A percentile compares a stretch with the other conserved stretches of the same genome.
These are phyloP conservation scores for Diplotaxis tenuifolia DNA, from an alignment of 345 rosid species.

Conservation along the genomic window DNA sequence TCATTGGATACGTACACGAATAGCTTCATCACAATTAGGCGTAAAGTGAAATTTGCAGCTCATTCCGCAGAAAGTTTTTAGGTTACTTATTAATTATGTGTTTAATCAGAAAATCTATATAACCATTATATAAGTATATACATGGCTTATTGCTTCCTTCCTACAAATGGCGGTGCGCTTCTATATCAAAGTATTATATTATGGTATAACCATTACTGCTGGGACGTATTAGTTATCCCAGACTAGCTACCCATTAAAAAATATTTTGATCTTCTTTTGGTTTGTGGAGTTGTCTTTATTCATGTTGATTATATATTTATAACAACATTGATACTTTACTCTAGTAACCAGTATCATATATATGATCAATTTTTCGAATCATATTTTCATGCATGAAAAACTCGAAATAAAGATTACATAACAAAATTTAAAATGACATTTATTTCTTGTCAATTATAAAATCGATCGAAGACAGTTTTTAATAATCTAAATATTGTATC, in stretches of 20 bases:
- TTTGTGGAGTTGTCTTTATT: neutral
- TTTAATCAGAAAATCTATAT: neutral
- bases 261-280: neutral
- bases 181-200: constrained; percentile 15
- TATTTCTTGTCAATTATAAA: neutral
- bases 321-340: neutral
- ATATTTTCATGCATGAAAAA: neutral
- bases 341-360: neutral
- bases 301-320: neutral
- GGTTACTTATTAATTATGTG: neutral
- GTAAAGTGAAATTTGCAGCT: constrained; percentile 39
- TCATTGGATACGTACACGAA: constrained; percentile 39
- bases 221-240: constrained; percentile 9
- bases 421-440: neutral
- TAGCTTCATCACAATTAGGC: constrained; percentile 35
- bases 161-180: constrained; percentile 29
- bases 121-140: neutral
- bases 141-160: neutral
- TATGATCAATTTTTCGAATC: neutral
- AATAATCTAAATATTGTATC: neutral
- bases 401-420: neutral
- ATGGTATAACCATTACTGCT: constrained; percentile 23
- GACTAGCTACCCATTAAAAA: neutral
- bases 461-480: neutral
- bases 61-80: constrained; percentile 36